phyloP scores from a whole-genome alignment of 140 eudicot species.

The Artemisia princeps region DNA sequence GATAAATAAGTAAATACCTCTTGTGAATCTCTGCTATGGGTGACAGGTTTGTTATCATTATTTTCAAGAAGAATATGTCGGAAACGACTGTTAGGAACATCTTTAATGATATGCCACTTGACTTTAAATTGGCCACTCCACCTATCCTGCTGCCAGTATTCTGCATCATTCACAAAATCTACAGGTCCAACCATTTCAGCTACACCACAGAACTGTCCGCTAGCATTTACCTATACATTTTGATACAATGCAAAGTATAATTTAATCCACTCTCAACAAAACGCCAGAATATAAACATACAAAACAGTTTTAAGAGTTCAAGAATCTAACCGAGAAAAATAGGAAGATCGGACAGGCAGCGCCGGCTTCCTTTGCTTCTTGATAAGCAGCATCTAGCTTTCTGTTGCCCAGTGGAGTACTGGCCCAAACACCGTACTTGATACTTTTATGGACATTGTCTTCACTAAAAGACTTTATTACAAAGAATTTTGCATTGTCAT shows the following conservation, averaged over 20 bases:
- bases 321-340: conserved; percentile 68
- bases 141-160: conserved; percentile 94
- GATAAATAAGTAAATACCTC: conserved; percentile 41
- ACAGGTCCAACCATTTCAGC: conserved; percentile 95
- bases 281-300: not conserved
- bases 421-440: conserved; percentile 80
- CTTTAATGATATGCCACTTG: conserved; percentile 82
- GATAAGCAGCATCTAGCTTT: conserved; percentile 83
- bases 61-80: conserved; percentile 86
- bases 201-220: conserved; percentile 92
- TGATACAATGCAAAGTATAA: not conserved
- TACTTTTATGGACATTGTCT: conserved; percentile 90
- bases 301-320: not conserved
- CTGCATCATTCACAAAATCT: conserved; percentile 80
- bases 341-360: conserved; percentile 68
- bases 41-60: conserved; percentile 93
- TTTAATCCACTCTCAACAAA: not conserved
- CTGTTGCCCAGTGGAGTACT: conserved; percentile 86
- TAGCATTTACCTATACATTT: conserved; percentile 67
- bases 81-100: conserved; percentile 77
- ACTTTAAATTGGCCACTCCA: conserved; percentile 96
- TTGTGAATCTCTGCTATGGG: conserved; percentile 97
- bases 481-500: conserved; percentile 71
- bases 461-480: conserved; percentile 93
- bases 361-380: conserved; percentile 58